Conservation (phyloP, 768 basidiomycete species). For the Lactifluus hygrophoroides region DNA sequence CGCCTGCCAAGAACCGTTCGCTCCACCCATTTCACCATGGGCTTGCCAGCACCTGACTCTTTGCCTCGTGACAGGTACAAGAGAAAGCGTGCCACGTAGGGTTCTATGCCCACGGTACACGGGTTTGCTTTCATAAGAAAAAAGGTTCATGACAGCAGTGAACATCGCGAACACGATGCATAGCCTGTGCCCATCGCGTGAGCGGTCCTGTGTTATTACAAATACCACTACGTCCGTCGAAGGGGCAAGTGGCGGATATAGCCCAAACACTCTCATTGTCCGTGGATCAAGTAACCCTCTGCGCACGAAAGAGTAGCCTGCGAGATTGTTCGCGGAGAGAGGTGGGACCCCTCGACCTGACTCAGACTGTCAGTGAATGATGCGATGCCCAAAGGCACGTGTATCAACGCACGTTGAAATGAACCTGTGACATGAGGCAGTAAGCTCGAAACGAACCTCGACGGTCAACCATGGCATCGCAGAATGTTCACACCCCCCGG, state of each 20-base stretch:
- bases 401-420: conserved; percentile 1
- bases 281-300: conserved; percentile 24
- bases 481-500: background rate
- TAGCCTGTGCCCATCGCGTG: background rate
- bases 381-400: conserved; percentile 24
- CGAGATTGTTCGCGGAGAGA: conserved; percentile 33
- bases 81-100: background rate
- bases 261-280: conserved; percentile 28
- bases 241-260: background rate
- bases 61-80: background rate
- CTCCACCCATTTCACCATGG: background rate
- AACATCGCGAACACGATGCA: background rate
- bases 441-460: background rate
- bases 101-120: background rate
- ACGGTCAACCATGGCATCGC: background rate
- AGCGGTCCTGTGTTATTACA: background rate
- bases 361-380: conserved; percentile 33
- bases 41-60: background rate
- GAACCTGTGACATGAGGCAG: conserved; percentile 10
- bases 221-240: background rate
- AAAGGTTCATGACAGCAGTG: background rate
- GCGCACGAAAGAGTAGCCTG: conserved; percentile 40
- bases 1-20: conserved; percentile 3
- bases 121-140: background rate
- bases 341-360: conserved; percentile 31